Base-by-base conservation (phyloP, 805 yeast species). In the Metschnikowia koreensis region DNA sequence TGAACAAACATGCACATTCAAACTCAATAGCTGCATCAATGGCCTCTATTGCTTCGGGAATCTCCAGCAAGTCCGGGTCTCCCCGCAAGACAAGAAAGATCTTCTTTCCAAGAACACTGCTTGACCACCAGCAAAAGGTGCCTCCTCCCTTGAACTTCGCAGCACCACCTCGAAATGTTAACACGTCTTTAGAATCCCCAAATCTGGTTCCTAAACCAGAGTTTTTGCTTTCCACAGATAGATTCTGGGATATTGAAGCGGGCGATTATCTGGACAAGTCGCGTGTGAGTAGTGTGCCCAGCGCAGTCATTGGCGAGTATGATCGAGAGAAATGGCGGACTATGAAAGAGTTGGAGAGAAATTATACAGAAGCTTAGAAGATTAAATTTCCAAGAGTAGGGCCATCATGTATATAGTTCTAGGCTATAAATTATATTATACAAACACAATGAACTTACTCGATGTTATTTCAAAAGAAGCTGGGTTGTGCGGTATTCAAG, bases 271-370 rank as follows among this genome's bases (percentile, higher is more conserved):
- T 77, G 15, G 70, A 67, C 49, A 59, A 64, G 56, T 76, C 80
- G 2, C 66, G 75, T 12, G 73, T 67, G 40, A 61, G 81, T 66
- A 66, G 77, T 60, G 54, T 75, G 38, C 87, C 88, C 0, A 74
- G 83, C 39, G 81, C 76, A 11, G 83, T 81, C 3, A 76, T 83
- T 50, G 87, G 88, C 0, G 82, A 81, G 60, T 83, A 83, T 60
- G 89, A 83, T 59, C 69, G 79, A 59, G 89, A 83, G 62, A 83
- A 83, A 62, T 83, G 87, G 87, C 70, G 78, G 51, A 79, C 81
- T 0, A 70, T 83, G 54, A 75, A 76, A 57, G 62, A 72, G 22
- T 56, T 77, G 46, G 46, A 57, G 46, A 49, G 48, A 16, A 31
- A 37, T 26, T 36, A 27, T 49, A 10, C 34, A 31, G 34, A 41